Base-by-base conservation (phyloP, 208 protist genomes). In the Leptomonas pyrrhocoris region DNA sequence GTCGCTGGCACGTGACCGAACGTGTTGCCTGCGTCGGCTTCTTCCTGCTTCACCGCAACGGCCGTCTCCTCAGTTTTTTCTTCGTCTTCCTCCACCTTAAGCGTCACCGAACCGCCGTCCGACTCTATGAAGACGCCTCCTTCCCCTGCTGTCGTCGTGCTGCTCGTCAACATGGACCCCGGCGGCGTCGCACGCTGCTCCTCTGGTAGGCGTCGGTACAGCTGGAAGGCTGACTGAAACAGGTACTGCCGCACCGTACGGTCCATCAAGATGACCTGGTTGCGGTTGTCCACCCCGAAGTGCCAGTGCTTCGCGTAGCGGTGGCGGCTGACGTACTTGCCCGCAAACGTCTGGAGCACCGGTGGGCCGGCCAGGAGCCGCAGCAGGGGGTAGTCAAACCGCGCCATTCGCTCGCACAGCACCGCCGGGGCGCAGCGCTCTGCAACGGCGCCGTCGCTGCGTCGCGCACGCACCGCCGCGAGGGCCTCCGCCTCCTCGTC, bases 221-320 rank as follows among this genome's bases (percentile, higher is more conserved):
- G 55, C 60, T 62, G 53, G 42, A 76, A 76, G 28, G 48, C 19
- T 19, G 62, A 70, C 30, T 76, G 71, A 2, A 51, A 21, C 5
- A 48, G 8, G 21, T 72, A 76, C 31, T 68, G 56, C 3, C 18
- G 28, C 31, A 45, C 19, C 13, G 28, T 67, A n/a, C 80, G 80
- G 45, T 85, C 80, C n/a, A 81, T 49, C 64, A 85, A 30, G 12
- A 78, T 18, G 0, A 85, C 5, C 2, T 53, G 21, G 31, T 85
- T 80, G 19, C 18, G 12, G 51, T 64, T 66, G 50, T 85, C 75
- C 42, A 75, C 80, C 2, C n/a, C 68, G 13, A 85, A 8, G 42
- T 60, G 43, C 62, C 76, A 85, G 34, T 85, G 80, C 49, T 69
- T 68, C 15, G 50, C 70, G 69, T 79, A 79, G 36, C 6, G 12